Evolutionary conservation across 306 rosid species (phyloP).

Genomic region (Gillenia trifoliata): DNA sequence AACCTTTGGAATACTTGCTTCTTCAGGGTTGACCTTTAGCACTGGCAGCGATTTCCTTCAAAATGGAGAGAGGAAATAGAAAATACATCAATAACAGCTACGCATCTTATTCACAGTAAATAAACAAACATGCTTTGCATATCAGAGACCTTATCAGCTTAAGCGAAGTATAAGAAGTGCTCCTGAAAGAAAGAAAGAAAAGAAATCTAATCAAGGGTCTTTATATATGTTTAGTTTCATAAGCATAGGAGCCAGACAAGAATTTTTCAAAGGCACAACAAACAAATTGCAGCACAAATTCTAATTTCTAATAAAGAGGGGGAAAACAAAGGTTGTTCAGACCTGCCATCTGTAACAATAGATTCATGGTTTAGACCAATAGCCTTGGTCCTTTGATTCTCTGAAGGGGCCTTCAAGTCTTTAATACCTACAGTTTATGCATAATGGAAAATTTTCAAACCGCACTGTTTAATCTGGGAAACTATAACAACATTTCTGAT

Average conservation of each 20-base stretch:
- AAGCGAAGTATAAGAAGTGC: slow-evolving; percentile 39
- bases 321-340: slow-evolving; percentile 23
- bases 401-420: slow-evolving; percentile 34
- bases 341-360: slow-evolving; percentile 53
- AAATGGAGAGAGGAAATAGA: slow-evolving; percentile 11
- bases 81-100: slow-evolving; percentile 22
- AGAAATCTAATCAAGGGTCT: not conserved
- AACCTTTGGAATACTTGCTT: slow-evolving; percentile 47
- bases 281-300: not conserved
- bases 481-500: slow-evolving; percentile 3
- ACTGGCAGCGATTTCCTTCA: slow-evolving; percentile 75
- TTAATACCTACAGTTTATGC: slow-evolving; percentile 11
- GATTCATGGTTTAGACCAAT: slow-evolving; percentile 34
- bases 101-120: slow-evolving; percentile 16
- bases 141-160: slow-evolving; percentile 47
- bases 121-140: slow-evolving; percentile 1
- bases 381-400: slow-evolving; percentile 32
- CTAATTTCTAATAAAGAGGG: not conserved
- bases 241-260: not conserved
- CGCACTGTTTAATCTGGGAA: not conserved
- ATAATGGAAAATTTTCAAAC: slow-evolving; percentile 3
- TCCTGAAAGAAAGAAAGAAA: slow-evolving; percentile 32
- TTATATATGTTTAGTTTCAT: not conserved
- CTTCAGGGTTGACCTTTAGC: slow-evolving; percentile 40
- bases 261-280: not conserved